Percentiles rank a stretch among this genome's conserved stretches.
phyloP scores from a whole-genome alignment of 2,329 filamentous ascomycete genomes.

The Colletotrichum musae region DNA sequence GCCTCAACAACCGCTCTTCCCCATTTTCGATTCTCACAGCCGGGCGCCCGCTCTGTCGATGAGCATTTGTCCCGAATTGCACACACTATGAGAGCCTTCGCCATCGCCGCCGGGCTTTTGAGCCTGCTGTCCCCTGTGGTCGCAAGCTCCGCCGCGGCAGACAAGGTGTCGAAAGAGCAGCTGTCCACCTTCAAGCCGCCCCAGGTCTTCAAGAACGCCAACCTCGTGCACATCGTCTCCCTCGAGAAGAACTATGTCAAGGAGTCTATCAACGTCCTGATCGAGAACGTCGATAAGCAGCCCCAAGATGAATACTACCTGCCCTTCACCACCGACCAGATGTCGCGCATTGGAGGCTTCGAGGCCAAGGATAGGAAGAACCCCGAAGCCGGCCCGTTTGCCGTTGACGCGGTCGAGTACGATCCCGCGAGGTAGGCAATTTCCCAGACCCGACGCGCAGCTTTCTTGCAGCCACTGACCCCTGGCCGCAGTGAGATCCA shows the following conservation, averaged over 20 bases:
- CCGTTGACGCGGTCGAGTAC: conserved; percentile 77
- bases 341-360: conserved; percentile 84
- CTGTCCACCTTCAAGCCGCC: conserved; percentile 83
- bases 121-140: conserved; percentile 68
- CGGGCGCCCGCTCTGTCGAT: conserved; percentile 47
- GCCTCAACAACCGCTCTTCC: conserved; percentile 31
- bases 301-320: conserved; percentile 93
- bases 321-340: conserved; percentile 83
- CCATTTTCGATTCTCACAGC: conserved; percentile 36
- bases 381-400: conserved; percentile 75
- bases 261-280: conserved; percentile 92
- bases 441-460: background rate
- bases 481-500: conserved; percentile 72
- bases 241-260: conserved; percentile 93
- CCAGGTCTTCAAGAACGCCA: conserved; percentile 93
- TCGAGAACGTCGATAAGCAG: conserved; percentile 86
- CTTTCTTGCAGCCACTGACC: background rate
- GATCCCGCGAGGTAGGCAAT: conserved; percentile 68
- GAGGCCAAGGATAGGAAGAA: conserved; percentile 96
- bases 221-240: conserved; percentile 90
- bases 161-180: conserved; percentile 67
- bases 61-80: conserved; percentile 44
- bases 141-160: conserved; percentile 53
- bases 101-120: conserved; percentile 70
- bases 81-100: conserved; percentile 62